Base-by-base conservation (phyloP, 2,329 filamentous ascomycete genomes). In the Colletotrichum paranaense region DNA sequence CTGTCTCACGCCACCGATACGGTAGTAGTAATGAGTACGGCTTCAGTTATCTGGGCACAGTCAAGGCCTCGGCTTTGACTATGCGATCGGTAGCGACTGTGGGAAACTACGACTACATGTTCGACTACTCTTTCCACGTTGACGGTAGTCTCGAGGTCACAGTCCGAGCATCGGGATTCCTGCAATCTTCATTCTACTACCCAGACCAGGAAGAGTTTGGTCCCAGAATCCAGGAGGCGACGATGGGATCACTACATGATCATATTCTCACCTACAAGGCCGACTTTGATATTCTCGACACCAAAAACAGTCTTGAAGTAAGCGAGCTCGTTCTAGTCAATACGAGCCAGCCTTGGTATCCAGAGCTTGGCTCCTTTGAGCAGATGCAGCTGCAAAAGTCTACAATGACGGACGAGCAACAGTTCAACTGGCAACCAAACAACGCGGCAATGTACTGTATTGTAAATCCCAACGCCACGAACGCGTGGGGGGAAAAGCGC, bases 401-500 rank as follows among this genome's bases (percentile, higher is more conserved):
- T 67, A 76, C 65, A 52, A 74, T 80, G 38, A 69, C 71, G 24
- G 73, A 67, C 3, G 81, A 81, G 75, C 58, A 78, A 69, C 72
- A 78, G 67, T 74, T 81, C 69, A 77, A 79, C 74, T 89, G 84
- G 83, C 79, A 81, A 8, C 57, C 76, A 52, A 89, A 89, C 68
- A 81, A 82, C 58, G 82, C 81, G 4, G 85, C 83, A 4, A 81
- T 85, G 77, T 86, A 85, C 74, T 79, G 82, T 6, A 79, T 89
- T 6, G 78, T 88, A 56, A 89, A 88, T 74, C 81, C 80, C 11
- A 84, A 86, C 53, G 76, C 79, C 4, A 82, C 78, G 3, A 89
- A 89, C 74, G 77, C 79, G n/a, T 88, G 82, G 67, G 87, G 87
- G 49, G 85, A 88, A 76, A 83, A 98, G 88, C 97, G 96, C 28